Conservation (phyloP, 108 stramenopile species). For the Skeletonema menzelii region DNA sequence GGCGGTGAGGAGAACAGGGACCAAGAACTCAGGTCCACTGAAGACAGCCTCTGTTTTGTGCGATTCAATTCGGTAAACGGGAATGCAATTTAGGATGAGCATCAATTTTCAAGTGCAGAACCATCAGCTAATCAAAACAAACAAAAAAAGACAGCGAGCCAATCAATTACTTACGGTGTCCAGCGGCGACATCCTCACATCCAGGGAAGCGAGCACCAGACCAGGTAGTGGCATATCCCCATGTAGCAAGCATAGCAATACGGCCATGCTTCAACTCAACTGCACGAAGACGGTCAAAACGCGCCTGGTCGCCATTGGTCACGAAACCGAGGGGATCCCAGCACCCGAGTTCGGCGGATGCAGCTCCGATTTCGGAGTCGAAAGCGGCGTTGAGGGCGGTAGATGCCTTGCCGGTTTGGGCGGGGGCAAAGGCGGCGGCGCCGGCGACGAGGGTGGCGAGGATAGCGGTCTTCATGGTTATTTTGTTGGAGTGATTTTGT, state of each 20-base stretch:
- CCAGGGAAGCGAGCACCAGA: constrained; percentile 47
- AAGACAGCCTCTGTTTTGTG: constrained; percentile 14
- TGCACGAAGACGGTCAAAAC: constrained; percentile 50
- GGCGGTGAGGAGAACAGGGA: constrained; percentile 29
- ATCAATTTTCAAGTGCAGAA: not conserved
- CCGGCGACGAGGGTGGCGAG: constrained; percentile 46
- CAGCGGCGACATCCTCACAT: constrained; percentile 57
- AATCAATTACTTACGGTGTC: constrained; percentile 10
- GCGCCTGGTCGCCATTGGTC: constrained; percentile 51
- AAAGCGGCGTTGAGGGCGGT: constrained; percentile 41
- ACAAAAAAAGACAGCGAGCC: not conserved
- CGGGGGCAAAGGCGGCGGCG: constrained; percentile 48
- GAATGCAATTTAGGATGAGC: not conserved
- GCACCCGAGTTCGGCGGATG: constrained; percentile 52
- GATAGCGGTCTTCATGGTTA: constrained; percentile 48
- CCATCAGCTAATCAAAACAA: not conserved
- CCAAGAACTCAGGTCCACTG: constrained; percentile 29
- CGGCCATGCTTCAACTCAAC: constrained; percentile 76
- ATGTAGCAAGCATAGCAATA: constrained; percentile 62
- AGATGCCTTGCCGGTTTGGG: constrained; percentile 45
- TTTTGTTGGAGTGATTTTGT: constrained; percentile 4
- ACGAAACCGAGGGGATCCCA: constrained; percentile 51
- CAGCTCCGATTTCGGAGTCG: constrained; percentile 48
- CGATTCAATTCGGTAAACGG: not conserved
- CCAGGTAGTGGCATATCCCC: constrained; percentile 60